phyloP scores from a whole-genome alignment of 306 rosid genomes.

The Biancaea sappan region DNA sequence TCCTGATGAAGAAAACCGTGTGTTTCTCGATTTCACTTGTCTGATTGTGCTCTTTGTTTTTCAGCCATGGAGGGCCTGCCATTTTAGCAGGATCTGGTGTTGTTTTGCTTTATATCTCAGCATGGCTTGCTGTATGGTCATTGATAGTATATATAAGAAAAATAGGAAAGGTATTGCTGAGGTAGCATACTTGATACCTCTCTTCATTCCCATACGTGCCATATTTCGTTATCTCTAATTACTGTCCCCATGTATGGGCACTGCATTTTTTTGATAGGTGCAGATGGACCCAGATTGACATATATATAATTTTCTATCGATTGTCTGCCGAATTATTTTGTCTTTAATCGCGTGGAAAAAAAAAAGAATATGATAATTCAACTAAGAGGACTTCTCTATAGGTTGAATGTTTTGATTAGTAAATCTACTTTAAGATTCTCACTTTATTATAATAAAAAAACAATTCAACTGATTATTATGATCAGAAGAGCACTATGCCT shows the following conservation, averaged over 20 bases:
- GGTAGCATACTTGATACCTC: conserved; percentile 46
- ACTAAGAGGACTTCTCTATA: neutral
- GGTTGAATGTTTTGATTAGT: neutral
- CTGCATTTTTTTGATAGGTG: conserved; percentile 30
- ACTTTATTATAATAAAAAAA: too few relatives aligned
- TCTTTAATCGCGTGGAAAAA: neutral
- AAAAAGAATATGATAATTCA: neutral
- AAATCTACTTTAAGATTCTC: neutral
- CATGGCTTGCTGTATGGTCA: conserved; percentile 98
- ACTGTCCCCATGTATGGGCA: conserved; percentile 24
- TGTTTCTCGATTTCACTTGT: conserved; percentile 16
- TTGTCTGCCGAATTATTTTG: conserved; percentile 8
- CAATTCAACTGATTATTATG: neutral
- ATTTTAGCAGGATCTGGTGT: conserved; percentile 72
- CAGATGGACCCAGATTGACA: neutral
- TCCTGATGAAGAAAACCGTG: neutral
- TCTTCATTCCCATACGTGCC: conserved; percentile 15
- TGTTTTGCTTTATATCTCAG: conserved; percentile 83
- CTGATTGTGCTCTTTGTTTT: conserved; percentile 27
- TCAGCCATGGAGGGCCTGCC: conserved; percentile 81
- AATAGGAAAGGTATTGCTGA: conserved; percentile 80
- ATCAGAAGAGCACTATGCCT: too few relatives aligned
- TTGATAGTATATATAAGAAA: conserved; percentile 78
- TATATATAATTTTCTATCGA: conserved; percentile 24
- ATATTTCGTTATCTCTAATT: conserved; percentile 13